These are phyloP conservation scores for Carpinus fangiana DNA, from an alignment of 306 rosid genomes.

Conservation along the genomic window DNA sequence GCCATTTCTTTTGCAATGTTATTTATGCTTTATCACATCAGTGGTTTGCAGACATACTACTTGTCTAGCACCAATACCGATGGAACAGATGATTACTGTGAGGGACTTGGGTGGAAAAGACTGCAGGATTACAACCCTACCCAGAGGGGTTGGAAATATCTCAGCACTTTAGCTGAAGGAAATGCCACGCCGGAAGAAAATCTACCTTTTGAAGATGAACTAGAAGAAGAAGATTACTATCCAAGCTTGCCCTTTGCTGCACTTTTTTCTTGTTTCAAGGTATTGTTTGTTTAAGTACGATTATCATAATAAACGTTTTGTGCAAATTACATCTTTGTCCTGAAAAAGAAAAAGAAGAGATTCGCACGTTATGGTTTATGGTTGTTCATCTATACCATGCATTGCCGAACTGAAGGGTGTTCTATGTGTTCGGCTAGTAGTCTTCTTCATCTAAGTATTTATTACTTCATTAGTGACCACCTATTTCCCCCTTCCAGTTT, in stretches of 20 bases:
- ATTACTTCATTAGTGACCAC: neutral
- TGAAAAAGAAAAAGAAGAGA: neutral
- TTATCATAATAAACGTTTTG: neutral
- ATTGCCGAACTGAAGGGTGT: neutral
- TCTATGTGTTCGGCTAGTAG: neutral
- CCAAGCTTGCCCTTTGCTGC: slow-evolving; percentile 94
- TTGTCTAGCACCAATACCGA: slow-evolving; percentile 65
- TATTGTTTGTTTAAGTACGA: slow-evolving; percentile 22
- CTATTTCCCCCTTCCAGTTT: neutral
- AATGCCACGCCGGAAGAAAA: slow-evolving; percentile 43
- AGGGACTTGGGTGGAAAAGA: slow-evolving; percentile 76
- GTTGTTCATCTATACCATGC: neutral
- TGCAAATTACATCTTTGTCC: neutral
- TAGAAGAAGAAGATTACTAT: slow-evolving; percentile 78
- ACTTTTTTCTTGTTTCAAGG: slow-evolving; percentile 84
- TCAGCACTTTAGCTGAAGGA: slow-evolving; percentile 65
- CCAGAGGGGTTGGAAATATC: slow-evolving; percentile 74
- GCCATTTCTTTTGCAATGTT: slow-evolving; percentile 19
- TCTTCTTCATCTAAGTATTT: neutral
- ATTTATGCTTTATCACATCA: slow-evolving; percentile 36
- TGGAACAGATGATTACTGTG: slow-evolving; percentile 77
- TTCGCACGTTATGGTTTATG: neutral
- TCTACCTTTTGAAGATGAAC: slow-evolving; percentile 59
- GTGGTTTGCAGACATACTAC: slow-evolving; percentile 87
- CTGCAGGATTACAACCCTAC: slow-evolving; percentile 73